Evolutionary conservation across 306 rosid genomes (phyloP).

Genomic region (Herpetospermum pedunculosum): DNA sequence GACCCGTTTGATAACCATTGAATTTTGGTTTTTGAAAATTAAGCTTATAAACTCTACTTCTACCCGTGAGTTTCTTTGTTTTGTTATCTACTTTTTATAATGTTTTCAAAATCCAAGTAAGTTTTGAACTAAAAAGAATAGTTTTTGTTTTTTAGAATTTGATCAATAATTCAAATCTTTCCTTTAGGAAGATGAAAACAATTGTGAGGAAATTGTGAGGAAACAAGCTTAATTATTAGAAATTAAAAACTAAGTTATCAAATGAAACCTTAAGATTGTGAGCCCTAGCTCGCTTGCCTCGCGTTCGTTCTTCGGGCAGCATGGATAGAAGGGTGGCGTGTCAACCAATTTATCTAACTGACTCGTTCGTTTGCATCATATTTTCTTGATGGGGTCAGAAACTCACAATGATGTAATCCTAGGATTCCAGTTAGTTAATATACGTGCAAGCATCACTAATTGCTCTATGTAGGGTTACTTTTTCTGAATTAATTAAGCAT

Average conservation of each 20-base stretch:
- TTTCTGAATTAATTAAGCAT: background rate
- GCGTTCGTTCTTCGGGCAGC: background rate
- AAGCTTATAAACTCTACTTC: background rate
- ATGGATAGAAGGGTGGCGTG: background rate
- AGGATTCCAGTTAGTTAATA: background rate
- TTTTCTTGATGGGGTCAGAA: background rate
- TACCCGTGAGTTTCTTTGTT: background rate
- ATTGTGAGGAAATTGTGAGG: too few species aligned
- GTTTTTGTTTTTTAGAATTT: background rate
- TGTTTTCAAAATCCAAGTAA: background rate
- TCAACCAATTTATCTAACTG: background rate
- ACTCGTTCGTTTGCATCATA: background rate
- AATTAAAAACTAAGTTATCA: background rate
- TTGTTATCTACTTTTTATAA: background rate
- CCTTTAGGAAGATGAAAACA: too few species aligned
- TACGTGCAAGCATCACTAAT: background rate
- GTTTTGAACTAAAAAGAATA: background rate
- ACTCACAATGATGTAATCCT: slow-evolving; percentile 4
- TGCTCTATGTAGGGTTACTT: background rate
- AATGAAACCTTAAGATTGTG: too few species aligned
- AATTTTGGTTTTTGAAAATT: too few species aligned
- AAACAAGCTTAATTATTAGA: background rate
- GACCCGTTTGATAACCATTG: too few species aligned
- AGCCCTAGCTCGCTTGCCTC: background rate
- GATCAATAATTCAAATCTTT: background rate